Percentiles rank a stretch among this genome's conserved stretches.
These are phyloP conservation scores for Diaporthe citriasiana DNA, from an alignment of 2,329 filamentous ascomycete genomes.

Conservation along the genomic window DNA sequence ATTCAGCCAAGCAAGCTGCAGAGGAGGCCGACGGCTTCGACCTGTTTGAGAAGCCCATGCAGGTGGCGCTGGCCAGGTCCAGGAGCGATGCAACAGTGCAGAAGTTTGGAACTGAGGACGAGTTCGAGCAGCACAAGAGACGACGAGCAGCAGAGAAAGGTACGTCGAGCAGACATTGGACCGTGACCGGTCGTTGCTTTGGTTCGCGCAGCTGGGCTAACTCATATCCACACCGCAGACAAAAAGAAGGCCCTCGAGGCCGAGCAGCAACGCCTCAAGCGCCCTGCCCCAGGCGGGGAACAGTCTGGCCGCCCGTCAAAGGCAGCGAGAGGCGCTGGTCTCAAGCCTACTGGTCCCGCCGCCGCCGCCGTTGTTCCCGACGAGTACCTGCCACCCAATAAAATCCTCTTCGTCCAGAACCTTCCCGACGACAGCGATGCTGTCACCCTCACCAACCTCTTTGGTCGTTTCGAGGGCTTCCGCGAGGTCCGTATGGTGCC, in stretches of 20 bases:
- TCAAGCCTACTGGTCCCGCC: conserved; percentile 81
- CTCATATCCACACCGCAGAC: conserved; percentile 55
- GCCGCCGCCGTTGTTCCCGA: conserved; percentile 86
- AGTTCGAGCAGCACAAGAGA: conserved; percentile 88
- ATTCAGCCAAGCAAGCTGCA: conserved; percentile 84
- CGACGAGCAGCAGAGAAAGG: conserved; percentile 91
- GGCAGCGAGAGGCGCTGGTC: conserved; percentile 77
- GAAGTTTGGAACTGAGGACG: conserved; percentile 79
- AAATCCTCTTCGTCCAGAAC: conserved; percentile 94
- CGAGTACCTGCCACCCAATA: conserved; percentile 97
- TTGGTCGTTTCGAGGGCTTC: conserved; percentile 93
- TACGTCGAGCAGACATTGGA: conserved; percentile 55
- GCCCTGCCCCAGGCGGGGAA: conserved; percentile 64
- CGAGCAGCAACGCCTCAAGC: conserved; percentile 82
- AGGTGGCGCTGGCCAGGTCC: conserved; percentile 84
- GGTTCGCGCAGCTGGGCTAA: conserved; percentile 17
- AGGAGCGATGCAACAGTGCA: conserved; percentile 90
- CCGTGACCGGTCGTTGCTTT: background rate
- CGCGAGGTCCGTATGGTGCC: conserved; percentile 92
- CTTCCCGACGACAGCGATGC: conserved; percentile 88
- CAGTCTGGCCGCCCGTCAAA: conserved; percentile 74
- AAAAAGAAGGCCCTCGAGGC: conserved; percentile 87
- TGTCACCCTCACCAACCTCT: conserved; percentile 83
- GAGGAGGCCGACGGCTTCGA: conserved; percentile 94
- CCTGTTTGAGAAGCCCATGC: conserved; percentile 92